These are phyloP conservation scores for Chenopodium album DNA, from an alignment of 148 eudicot genomes.

Conservation along the genomic window DNA sequence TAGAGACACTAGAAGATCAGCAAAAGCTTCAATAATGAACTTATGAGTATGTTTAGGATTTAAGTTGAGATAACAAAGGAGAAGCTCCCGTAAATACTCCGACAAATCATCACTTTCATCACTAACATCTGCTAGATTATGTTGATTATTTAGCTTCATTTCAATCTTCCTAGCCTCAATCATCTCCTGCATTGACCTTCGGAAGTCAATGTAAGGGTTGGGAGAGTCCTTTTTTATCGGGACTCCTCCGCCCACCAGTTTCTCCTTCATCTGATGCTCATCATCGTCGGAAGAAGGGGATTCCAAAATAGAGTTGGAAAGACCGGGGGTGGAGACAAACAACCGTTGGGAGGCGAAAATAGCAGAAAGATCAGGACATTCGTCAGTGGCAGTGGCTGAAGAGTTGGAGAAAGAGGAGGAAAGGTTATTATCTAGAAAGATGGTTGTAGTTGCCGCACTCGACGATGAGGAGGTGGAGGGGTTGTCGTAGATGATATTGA, in stretches of 20 bases:
- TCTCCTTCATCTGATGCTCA: not conserved
- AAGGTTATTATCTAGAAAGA: constrained; percentile 13
- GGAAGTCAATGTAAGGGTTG: constrained; percentile 57
- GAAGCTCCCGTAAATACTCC: constrained; percentile 61
- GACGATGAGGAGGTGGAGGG: constrained; percentile 24
- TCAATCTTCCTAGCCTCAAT: constrained; percentile 44
- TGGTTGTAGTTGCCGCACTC: constrained; percentile 13
- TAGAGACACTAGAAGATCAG: constrained; percentile 47
- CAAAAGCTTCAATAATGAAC: constrained; percentile 57
- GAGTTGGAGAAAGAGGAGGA: constrained; percentile 21
- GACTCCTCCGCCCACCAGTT: constrained; percentile 37
- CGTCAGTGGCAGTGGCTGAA: constrained; percentile 21
- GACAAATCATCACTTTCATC: constrained; percentile 24
- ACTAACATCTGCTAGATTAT: not conserved
- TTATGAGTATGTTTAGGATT: constrained; percentile 65
- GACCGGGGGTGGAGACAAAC: constrained; percentile 71
- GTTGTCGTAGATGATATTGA: constrained; percentile 11
- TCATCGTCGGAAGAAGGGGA: constrained; percentile 1
- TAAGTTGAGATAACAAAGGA: constrained; percentile 51
- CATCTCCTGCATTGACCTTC: constrained; percentile 77
- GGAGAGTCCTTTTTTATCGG: constrained; percentile 61
- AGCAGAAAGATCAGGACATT: constrained; percentile 28
- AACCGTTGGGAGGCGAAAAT: constrained; percentile 58
- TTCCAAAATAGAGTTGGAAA: constrained; percentile 62
- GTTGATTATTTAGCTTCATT: not conserved